Evolutionary conservation across 345 rosid species (phyloP), one percentile per base, ranked within the genome.

Genomic region (Camelina laxa): DNA sequence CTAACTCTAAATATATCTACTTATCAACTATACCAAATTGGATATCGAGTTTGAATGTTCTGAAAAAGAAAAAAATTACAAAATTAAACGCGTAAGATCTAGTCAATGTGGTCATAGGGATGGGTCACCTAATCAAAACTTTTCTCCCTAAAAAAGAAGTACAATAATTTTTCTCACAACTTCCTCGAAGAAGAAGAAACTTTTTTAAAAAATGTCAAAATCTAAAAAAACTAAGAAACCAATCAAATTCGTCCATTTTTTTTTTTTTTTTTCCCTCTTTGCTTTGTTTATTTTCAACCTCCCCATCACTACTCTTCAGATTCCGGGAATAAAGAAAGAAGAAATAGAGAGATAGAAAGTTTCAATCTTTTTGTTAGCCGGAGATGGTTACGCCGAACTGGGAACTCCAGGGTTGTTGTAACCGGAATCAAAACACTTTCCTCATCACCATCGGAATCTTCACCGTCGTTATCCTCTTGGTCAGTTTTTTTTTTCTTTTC

Each of bases 361-460:
- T 58, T 65, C 22, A 27, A 27, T 63, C 62, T 49, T 55, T 55
- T 55, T 55, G 39, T 21, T 50, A 33, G 55, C 65, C 70, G 80
- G 72, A 48, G 68, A 77, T 77, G 80, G 53, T 24, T 50, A 75
- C 85, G 81, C 84, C 91, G 35, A 83, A 95, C 66, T 92, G 99
- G 99, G 99, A 87, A 81, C 93, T 95, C 44, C 86, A 76, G 65
- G 73, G 79, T 67, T 95, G 99, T 75, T 95, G 99, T 83, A 75
- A 87, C 70, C 80, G 83, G 20, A 86, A 89, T 78, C 99, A 95
- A 74, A 80, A 75, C 72, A 20, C 75, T 42, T 95, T 87, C 80
- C 47, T 95, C 21, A 79, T 82, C 56, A 85, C 87, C 58, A 84
- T 87, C 62, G 99, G 88, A 16, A 87, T 90, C 82, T 95, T 83